Base-by-base conservation (phyloP, 176 grass and related monocot species). In the Oryza longistaminata region DNA sequence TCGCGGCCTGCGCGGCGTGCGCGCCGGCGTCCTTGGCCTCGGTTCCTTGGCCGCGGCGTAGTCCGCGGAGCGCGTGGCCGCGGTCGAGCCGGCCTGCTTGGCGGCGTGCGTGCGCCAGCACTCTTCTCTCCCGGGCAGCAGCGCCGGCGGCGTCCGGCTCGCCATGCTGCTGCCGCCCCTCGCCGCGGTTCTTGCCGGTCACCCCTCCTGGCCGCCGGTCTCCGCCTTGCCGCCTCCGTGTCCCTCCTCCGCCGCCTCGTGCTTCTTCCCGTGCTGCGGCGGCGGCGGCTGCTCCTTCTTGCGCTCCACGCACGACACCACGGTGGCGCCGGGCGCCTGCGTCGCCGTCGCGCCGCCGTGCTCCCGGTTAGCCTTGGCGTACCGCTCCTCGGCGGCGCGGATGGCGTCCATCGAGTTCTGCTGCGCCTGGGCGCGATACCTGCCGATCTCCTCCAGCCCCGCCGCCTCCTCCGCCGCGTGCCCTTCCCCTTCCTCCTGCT, bases 391-490 rank as follows among this genome's bases (percentile, higher is more conserved):
- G 6, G 89, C 91, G 25, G 86, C 83, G 22, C 85, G 69, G 65
- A 95, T 93, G 68, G 91, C 76, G 37, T 98, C 89, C 8, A 79
- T 77, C 0, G 96, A 95, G 83, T 88, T 91, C 87, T 98, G 93
- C 84, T 95, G 91, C 37, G 91, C 91, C 45, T 88, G 74, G 0
- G 83, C 91, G 3, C 93, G 96, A 74, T 85, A 93, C 83, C 69
- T 85, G 2, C 81, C 87, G 27, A 94, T 95, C 89, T 98, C 91
- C 66, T 93, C 87, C 50, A 80, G 90, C 16, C 78, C 81, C 77
- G 92, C 70, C 45, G 85, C 50, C 31, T 62, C n/a, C 9, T 76
- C 58, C 2, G 27, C 27, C 27, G 27, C 1, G 27, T 44, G 17
- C 37, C 72, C 72, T 45, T 61, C 64, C 39, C 72, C 72, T 53